Percentiles rank a stretch among this genome's conserved stretches.
Evolutionary conservation across 345 rosid genomes (phyloP).

Genomic region (Citrus inodora): DNA sequence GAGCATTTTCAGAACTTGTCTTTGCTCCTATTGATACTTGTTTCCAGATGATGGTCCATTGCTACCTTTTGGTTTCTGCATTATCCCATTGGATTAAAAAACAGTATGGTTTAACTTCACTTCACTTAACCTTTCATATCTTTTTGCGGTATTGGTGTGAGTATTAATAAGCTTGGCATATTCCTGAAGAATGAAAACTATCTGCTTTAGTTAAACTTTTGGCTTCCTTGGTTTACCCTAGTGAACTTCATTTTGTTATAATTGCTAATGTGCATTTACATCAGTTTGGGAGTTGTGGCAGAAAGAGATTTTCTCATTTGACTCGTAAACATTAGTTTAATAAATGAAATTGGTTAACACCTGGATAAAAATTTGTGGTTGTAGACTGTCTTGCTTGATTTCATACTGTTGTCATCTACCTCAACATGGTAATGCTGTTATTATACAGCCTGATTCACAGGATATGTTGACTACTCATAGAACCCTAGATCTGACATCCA

Average conservation of each 20-base stretch:
- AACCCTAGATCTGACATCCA: constrained; percentile 86
- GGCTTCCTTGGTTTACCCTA: too few relatives aligned
- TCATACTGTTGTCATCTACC: not conserved
- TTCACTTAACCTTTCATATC: too few relatives aligned
- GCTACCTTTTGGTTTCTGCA: too few relatives aligned
- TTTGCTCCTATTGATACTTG: too few relatives aligned
- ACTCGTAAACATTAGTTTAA: not conserved
- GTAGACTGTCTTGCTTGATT: not conserved
- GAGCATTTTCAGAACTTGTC: too few relatives aligned
- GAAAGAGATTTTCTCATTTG: not conserved
- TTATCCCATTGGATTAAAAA: too few relatives aligned
- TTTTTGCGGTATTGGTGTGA: too few relatives aligned
- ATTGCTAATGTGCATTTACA: not conserved
- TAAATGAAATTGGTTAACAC: not conserved
- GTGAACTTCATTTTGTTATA: not conserved
- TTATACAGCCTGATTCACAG: constrained; percentile 55
- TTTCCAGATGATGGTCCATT: too few relatives aligned
- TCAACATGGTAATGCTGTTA: constrained; percentile 3
- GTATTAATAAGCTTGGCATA: too few relatives aligned
- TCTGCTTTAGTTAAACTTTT: too few relatives aligned
- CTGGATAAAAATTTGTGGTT: not conserved
- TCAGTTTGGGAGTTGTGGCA: not conserved
- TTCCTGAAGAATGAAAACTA: too few relatives aligned
- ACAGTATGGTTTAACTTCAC: too few relatives aligned
- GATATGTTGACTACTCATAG: constrained; percentile 51